Conservation (phyloP, 371 early-diverging fungal genomes). For the Mucor mucedo region DNA sequence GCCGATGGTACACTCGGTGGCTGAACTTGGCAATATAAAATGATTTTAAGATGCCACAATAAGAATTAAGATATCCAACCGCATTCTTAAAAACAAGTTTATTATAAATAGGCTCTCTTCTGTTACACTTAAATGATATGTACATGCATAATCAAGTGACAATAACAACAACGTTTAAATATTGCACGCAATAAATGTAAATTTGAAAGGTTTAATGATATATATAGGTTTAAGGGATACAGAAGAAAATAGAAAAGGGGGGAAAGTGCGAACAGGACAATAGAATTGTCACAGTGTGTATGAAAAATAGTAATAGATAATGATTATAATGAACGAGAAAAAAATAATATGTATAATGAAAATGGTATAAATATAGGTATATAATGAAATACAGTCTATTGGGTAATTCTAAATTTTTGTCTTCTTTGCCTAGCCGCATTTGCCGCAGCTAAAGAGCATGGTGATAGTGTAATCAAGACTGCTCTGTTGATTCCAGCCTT, state of each 20-base stretch:
- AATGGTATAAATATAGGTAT: background rate
- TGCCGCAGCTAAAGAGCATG: slow-evolving; percentile 30
- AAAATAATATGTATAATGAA: slow-evolving; percentile 6
- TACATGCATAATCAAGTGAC: background rate
- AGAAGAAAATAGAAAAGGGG: background rate
- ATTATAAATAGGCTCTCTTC: background rate
- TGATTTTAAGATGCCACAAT: background rate
- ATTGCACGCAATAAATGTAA: background rate
- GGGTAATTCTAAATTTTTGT: slow-evolving; percentile 4
- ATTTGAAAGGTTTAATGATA: background rate
- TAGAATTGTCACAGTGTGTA: background rate
- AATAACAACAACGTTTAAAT: slow-evolving; percentile 1
- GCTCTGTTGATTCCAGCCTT: slow-evolving; percentile 5
- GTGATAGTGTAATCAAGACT: slow-evolving; percentile 26
- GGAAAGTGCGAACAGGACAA: background rate
- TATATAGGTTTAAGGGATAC: background rate
- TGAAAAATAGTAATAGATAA: background rate
- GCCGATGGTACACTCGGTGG: too few relatives aligned
- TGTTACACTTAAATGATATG: slow-evolving; percentile 4
- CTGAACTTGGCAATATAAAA: background rate
- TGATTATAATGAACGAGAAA: background rate
- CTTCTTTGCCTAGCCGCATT: slow-evolving; percentile 28
- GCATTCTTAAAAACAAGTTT: too few relatives aligned
- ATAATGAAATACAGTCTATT: slow-evolving; percentile 1
- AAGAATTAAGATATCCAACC: background rate